phyloP scores from a whole-genome alignment of 2,329 filamentous ascomycete species.

The Byssoonygena ceratinophila region DNA sequence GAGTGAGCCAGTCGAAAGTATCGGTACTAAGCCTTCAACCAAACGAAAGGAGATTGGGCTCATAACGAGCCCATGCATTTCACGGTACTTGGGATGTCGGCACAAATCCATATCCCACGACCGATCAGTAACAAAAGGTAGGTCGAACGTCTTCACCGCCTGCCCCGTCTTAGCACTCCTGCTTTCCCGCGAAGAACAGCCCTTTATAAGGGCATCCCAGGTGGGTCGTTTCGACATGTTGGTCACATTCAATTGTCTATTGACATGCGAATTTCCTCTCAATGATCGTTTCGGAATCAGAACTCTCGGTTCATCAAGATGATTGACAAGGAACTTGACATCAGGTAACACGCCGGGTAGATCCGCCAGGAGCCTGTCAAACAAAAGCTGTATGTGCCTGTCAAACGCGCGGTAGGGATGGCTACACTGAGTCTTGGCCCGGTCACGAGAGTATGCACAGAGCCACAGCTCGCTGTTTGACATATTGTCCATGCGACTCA shows the following conservation, averaged over 20 bases:
- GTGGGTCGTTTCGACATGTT: constrained; percentile 6
- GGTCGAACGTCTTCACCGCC: background rate
- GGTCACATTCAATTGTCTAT: constrained; percentile 2
- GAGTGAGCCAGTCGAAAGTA: constrained; percentile 20
- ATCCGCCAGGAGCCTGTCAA: constrained; percentile 7
- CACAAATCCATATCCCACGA: constrained; percentile 4
- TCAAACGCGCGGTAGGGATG: constrained; percentile 9
- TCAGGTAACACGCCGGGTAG: constrained; percentile 3
- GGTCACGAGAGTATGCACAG: constrained; percentile 4
- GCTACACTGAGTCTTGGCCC: constrained; percentile 2
- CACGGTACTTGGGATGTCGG: constrained; percentile 5
- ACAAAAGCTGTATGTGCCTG: constrained; percentile 6
- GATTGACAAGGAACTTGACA: constrained; percentile 13
- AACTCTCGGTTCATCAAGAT: constrained; percentile 13
- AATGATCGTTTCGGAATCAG: background rate
- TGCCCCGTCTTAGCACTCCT: background rate
- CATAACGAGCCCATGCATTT: constrained; percentile 10
- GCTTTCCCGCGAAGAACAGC: background rate
- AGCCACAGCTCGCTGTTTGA: constrained; percentile 9
- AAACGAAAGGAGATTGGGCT: constrained; percentile 13
- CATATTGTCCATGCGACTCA: background rate
- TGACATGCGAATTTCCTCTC: background rate
- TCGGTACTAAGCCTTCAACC: constrained; percentile 19
- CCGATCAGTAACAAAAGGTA: constrained; percentile 12
- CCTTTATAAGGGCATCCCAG: constrained; percentile 3